phyloP scores from a whole-genome alignment of 495 filamentous ascomycete species.

The Neurospora africana region DNA sequence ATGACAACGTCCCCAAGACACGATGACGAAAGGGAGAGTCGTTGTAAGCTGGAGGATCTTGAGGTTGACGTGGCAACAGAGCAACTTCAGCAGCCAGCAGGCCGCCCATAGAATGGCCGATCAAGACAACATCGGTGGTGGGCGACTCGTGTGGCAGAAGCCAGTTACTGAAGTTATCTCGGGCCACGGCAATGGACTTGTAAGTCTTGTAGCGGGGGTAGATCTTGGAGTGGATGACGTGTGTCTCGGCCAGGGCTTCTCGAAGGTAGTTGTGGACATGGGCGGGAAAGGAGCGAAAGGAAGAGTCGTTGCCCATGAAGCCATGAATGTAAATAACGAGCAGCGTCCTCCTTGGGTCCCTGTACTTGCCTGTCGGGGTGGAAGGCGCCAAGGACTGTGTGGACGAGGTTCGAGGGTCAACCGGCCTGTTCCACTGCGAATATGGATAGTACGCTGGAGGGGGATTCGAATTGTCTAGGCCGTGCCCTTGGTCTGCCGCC shows the following conservation, averaged over 20 bases:
- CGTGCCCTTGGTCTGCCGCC: not conserved
- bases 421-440: conserved; percentile 2
- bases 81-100: conserved; percentile 72
- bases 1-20: conserved; percentile 71
- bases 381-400: conserved; percentile 51
- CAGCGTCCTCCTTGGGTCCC: conserved; percentile 45
- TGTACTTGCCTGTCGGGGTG: conserved; percentile 14
- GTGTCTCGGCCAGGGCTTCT: conserved; percentile 54
- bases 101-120: conserved; percentile 90
- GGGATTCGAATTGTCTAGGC: not conserved
- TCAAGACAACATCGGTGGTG: conserved; percentile 67
- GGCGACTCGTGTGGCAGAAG: conserved; percentile 64
- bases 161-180: conserved; percentile 77
- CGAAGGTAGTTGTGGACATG: conserved; percentile 75
- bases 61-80: conserved; percentile 39
- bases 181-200: conserved; percentile 58
- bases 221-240: conserved; percentile 79
- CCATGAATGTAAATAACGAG: conserved; percentile 84
- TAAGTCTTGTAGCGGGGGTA: conserved; percentile 87
- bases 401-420: conserved; percentile 52
- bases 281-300: conserved; percentile 77
- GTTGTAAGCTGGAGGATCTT: not conserved
- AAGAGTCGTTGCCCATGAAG: conserved; percentile 84
- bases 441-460: conserved; percentile 3
- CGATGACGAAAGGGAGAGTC: conserved; percentile 51